Conservation (phyloP, 495 filamentous ascomycete genomes). For the Pseudomonodictys pantanalensis region DNA sequence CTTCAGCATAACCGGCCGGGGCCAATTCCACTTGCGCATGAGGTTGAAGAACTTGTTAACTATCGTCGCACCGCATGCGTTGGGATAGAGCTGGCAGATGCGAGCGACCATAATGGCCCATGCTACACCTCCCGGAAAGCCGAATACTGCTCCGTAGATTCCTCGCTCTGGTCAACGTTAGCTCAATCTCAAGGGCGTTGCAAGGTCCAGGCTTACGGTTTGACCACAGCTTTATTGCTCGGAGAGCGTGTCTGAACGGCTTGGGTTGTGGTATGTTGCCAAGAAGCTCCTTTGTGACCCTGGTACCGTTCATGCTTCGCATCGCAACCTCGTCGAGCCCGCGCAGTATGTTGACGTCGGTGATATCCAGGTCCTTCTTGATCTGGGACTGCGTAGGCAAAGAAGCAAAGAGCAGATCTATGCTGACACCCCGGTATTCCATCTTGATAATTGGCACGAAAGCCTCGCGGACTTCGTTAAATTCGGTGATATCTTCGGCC, state of each 20-base stretch:
- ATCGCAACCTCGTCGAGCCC: constrained; percentile 83
- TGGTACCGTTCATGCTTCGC: constrained; percentile 85
- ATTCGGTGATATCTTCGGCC: constrained; percentile 72
- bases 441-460: constrained; percentile 97
- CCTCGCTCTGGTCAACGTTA: constrained; percentile 57
- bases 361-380: constrained; percentile 67
- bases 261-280: constrained; percentile 82
- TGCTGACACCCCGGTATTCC: constrained; percentile 81
- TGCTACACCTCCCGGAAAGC: constrained; percentile 93
- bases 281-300: constrained; percentile 89
- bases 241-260: constrained; percentile 80
- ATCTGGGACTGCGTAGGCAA: constrained; percentile 69
- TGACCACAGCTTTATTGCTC: constrained; percentile 94
- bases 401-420: constrained; percentile 85
- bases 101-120: constrained; percentile 97
- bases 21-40: constrained; percentile 90
- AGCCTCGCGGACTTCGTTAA: constrained; percentile 82
- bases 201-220: constrained; percentile 56
- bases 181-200: background rate
- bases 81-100: constrained; percentile 96
- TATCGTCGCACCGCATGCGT: constrained; percentile 78
- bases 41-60: constrained; percentile 91
- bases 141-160: constrained; percentile 92
- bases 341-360: constrained; percentile 77
- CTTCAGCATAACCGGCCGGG: constrained; percentile 84